Percentiles rank a stretch among this genome's conserved stretches.
phyloP scores from a whole-genome alignment of 805 yeast genomes.

The Wickerhamomyces alni region DNA sequence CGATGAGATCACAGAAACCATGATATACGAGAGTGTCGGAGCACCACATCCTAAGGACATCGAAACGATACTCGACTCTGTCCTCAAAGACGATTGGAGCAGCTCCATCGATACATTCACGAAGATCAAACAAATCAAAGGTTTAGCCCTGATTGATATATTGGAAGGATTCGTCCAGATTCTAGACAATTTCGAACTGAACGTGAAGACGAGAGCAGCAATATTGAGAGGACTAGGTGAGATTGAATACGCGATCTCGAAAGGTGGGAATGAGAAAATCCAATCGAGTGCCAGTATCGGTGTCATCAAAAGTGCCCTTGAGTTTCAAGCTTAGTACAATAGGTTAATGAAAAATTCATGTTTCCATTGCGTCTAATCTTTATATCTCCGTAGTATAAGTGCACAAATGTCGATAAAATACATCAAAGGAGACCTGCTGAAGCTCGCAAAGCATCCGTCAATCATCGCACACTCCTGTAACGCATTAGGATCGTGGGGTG shows the following conservation, averaged over 20 bases:
- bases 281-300: conserved; percentile 91
- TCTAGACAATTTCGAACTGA: conserved; percentile 62
- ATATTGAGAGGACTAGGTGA: conserved; percentile 73
- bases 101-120: conserved; percentile 63
- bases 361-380: too few relatives aligned
- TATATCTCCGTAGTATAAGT: too few relatives aligned
- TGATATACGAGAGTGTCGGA: conserved; percentile 92
- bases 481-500: conserved; percentile 78
- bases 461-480: conserved; percentile 77
- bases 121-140: conserved; percentile 63
- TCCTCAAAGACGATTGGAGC: conserved; percentile 85
- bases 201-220: conserved; percentile 52
- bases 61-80: conserved; percentile 65
- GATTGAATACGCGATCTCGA: conserved; percentile 84
- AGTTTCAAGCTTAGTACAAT: conserved; percentile 26
- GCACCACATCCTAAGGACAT: conserved; percentile 90
- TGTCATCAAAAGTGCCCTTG: conserved; percentile 53
- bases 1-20: conserved; percentile 57
- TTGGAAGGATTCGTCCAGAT: conserved; percentile 71
- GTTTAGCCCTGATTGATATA: conserved; percentile 85
- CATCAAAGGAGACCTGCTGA: conserved; percentile 53
- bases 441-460: conserved; percentile 28
- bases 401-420: conserved; percentile 28
- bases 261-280: conserved; percentile 88
- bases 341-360: too few relatives aligned